Conservation (phyloP, 495 filamentous ascomycete species). For the Usnea hakonensis region DNA sequence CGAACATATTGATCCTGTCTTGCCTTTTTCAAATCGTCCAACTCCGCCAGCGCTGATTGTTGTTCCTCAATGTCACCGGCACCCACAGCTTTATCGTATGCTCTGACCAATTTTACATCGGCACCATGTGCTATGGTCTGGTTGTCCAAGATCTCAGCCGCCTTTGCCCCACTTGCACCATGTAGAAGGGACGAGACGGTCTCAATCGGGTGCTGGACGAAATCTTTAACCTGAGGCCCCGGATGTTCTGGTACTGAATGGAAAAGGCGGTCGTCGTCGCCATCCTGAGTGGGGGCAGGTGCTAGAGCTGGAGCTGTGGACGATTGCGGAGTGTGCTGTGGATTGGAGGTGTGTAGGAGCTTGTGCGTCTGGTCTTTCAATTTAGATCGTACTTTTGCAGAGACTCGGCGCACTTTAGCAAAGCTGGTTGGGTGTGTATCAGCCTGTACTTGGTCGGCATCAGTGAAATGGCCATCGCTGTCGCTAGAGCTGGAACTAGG, state of each 20-base stretch:
- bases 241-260: not conserved
- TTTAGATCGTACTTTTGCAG: constrained; percentile 5
- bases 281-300: not conserved
- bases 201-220: constrained; percentile 26
- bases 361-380: constrained; percentile 6
- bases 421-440: not conserved
- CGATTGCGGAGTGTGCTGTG: not conserved
- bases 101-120: constrained; percentile 28
- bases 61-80: constrained; percentile 15
- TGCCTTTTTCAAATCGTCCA: constrained; percentile 25
- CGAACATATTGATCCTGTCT: constrained; percentile 30
- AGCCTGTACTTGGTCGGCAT: not conserved
- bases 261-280: not conserved
- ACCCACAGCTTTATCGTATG: constrained; percentile 20
- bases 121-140: constrained; percentile 25
- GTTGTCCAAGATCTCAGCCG: constrained; percentile 24
- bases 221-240: constrained; percentile 17
- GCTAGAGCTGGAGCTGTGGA: not conserved
- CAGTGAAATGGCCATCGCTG: not conserved
- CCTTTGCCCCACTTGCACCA: constrained; percentile 20
- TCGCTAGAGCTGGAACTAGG: not conserved
- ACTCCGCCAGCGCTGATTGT: constrained; percentile 12
- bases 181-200: constrained; percentile 24
- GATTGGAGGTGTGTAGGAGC: constrained; percentile 10
- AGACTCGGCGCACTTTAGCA: constrained; percentile 1